Base-by-base conservation (phyloP, 495 filamentous ascomycete species). In the Penicillium tannophilum region DNA sequence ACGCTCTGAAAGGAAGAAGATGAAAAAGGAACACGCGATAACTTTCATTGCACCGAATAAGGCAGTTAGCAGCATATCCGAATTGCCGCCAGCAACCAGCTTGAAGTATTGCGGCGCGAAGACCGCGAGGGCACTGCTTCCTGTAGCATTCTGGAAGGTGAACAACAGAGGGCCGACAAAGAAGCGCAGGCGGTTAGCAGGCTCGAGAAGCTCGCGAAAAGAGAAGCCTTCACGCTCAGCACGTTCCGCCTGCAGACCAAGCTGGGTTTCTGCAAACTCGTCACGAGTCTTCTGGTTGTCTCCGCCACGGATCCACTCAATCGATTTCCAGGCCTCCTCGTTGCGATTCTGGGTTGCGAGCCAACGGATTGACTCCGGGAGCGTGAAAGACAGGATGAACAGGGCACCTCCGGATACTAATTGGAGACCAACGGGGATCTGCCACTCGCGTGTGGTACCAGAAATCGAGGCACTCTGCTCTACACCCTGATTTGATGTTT, bases 401-500 rank as follows among this genome's bases (percentile, higher is more conserved):
- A 85, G 78, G 19, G 81, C 56, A 3, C 65, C 78, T 7, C 76
- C 77, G 0, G 81, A 80, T 6, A 78, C 68, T 35, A 84, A 66
- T 44, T 85, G 82, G 19, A 84, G 66, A 2, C 75, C 80, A 41
- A 85, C 71, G 7, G 81, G 81, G 54, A 84, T 79, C 63, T 81
- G 78, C 83, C 81, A 84, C 65, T 85, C 79, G 7, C 60, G 45
- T 0, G 70, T 44, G 2, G 82, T 80, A 56, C 89, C 84, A 17
- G 79, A 81, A 58, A 82, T 77, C 59, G 84, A 84, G 8, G 84
- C 82, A 65, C 66, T 67, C 59, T 73, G 75, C 47, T 55, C 42
- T 6, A 66, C 64, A 30, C 64, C 64, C 63, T 65, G 23, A 9
- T 57, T 19, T 8, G 30, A 33, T 8, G 33, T 55, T 47, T 53